Evolutionary conservation across 208 protist species (phyloP).

Genomic region (Leishmania braziliensis): DNA sequence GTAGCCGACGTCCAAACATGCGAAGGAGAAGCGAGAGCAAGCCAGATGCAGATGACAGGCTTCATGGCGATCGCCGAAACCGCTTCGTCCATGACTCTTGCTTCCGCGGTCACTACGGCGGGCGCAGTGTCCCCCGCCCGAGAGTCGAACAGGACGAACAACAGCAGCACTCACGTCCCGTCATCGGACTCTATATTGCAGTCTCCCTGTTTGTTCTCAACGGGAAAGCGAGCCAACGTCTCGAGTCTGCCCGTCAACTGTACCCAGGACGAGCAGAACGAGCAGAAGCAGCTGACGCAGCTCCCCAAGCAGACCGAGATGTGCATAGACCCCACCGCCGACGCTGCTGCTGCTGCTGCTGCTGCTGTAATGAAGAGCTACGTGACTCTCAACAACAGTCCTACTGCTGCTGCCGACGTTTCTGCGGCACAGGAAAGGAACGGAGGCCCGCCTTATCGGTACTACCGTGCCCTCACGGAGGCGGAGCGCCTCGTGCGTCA

Average conservation of each 20-base stretch:
- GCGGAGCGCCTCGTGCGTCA: slow-evolving; percentile 50
- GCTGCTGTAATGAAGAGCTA: not conserved
- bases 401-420: not conserved
- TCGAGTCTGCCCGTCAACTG: slow-evolving; percentile 5
- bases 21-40: not conserved
- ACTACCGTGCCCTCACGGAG: slow-evolving; percentile 52
- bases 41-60: not conserved
- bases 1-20: not conserved
- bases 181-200: slow-evolving; percentile 5
- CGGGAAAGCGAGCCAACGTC: slow-evolving; percentile 2
- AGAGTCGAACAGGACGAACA: not conserved
- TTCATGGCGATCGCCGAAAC: not conserved
- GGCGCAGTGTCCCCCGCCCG: too few relatives aligned
- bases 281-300: not conserved
- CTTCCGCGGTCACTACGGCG: not conserved
- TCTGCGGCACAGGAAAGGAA: not conserved
- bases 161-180: slow-evolving; percentile 20
- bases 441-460: slow-evolving; percentile 13
- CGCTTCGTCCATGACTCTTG: not conserved
- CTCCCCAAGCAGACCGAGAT: not conserved
- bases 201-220: slow-evolving; percentile 7
- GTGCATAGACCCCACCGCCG: not conserved
- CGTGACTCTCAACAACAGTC: not conserved
- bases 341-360: not conserved
- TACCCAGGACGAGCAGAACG: slow-evolving; percentile 8